These are phyloP conservation scores for Penicillium salamii DNA, from an alignment of 495 filamentous ascomycete genomes.

Conservation along the genomic window DNA sequence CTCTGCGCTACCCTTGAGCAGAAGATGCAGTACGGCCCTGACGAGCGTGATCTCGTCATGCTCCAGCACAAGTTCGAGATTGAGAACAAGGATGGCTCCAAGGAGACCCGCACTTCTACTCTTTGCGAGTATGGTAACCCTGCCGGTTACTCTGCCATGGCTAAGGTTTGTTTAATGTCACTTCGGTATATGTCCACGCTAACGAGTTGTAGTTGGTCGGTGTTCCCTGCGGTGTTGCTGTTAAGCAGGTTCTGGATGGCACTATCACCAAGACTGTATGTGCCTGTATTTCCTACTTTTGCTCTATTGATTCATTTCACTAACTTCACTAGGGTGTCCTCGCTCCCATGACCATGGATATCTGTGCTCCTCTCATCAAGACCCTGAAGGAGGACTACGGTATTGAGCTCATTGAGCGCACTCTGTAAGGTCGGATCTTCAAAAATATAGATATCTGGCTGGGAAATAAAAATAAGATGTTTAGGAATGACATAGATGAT, in stretches of 20 bases:
- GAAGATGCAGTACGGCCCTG: conserved; percentile 85
- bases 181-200: neutral
- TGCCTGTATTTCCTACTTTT: neutral
- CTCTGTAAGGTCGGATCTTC: conserved; percentile 4
- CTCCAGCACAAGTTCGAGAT: conserved; percentile 94
- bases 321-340: conserved; percentile 55
- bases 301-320: neutral
- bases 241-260: conserved; percentile 81
- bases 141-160: conserved; percentile 85
- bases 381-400: conserved; percentile 44
- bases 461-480: neutral
- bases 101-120: conserved; percentile 76
- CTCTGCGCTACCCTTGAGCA: conserved; percentile 86
- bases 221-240: conserved; percentile 59
- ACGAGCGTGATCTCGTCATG: conserved; percentile 83
- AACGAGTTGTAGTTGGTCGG: conserved; percentile 46
- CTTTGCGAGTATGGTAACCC: conserved; percentile 84
- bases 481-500: conserved; percentile 9
- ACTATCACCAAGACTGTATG: conserved; percentile 63
- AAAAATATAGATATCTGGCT: neutral
- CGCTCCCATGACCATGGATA: conserved; percentile 73
- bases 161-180: conserved; percentile 49
- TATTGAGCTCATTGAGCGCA: conserved; percentile 10
- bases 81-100: conserved; percentile 70
- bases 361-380: conserved; percentile 65